Base-by-base conservation (phyloP, 768 basidiomycete genomes). In the Paxillus ammoniavirescens region DNA sequence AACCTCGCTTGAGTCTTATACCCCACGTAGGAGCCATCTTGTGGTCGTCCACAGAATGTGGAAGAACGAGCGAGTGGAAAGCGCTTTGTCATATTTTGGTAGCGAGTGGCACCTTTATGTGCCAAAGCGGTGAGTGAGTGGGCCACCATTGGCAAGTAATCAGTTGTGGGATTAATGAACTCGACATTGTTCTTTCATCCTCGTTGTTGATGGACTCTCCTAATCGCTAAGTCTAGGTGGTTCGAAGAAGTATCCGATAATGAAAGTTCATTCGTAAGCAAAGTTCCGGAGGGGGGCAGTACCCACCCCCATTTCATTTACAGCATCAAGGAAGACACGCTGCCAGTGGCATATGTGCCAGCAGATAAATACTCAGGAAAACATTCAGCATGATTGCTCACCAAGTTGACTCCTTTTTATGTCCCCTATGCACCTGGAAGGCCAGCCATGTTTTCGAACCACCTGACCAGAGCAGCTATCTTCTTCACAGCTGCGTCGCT, bases 361-460 rank as follows among this genome's bases (percentile, higher is more conserved):
- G 43, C 57, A 59, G 26, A 41, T 9, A 47, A 13, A 40, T 17
- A 31, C 15, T 15, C 31, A 36, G 10, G 35, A 51, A 45, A 49
- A 30, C 36, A 28, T 47, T 55, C 62, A 56, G 62, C 31, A 46
- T 8, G 37, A 52, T 6, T 44, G 50, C 60, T 47, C 58, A 35
- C 62, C 62, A 63, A 53, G 36, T 50, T 41, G 49, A 9, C 35
- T 33, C 21, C 41, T 38, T 26, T 26, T 26, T 6, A 5, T 46
- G 52, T 21, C 47, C 42, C 42, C 33, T 64, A 62, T 43, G 50
- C 50, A 50, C 28, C 18, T 45, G 63, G 58, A 57, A 89, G 70
- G 0, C 89, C 89, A 4, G 87, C 86, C 74, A 86, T 83, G n/a
- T 63, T 65, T 66, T 90, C 82, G 54, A 92, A 87, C 90, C 90